Conservation (phyloP, 2,329 filamentous ascomycete species). For the Penicillium sp. region DNA sequence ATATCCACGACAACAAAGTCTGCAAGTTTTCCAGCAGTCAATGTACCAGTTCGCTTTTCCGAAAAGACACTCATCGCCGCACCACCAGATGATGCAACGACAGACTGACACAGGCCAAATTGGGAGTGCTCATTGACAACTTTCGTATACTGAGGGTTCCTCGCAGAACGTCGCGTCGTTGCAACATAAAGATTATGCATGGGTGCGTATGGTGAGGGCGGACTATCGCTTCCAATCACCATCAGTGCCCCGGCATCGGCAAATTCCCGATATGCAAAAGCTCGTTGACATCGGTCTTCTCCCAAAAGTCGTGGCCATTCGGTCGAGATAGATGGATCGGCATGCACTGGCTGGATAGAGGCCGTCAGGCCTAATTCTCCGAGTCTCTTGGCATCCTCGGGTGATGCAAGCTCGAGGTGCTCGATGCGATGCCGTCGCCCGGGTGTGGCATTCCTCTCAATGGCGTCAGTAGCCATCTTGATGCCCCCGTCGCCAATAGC, state of each 20-base stretch:
- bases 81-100: background rate
- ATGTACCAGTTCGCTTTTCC: background rate
- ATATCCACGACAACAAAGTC: background rate
- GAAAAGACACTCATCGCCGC: background rate
- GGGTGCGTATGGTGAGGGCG: constrained; percentile 47
- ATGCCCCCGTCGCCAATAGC: constrained; percentile 54
- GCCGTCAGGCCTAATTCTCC: constrained; percentile 49
- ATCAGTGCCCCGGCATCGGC: constrained; percentile 43
- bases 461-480: constrained; percentile 45
- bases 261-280: constrained; percentile 55
- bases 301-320: constrained; percentile 52
- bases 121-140: background rate
- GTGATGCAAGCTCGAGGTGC: constrained; percentile 53
- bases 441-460: constrained; percentile 15
- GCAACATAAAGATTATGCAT: constrained; percentile 51
- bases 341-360: constrained; percentile 43
- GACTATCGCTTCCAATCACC: constrained; percentile 52
- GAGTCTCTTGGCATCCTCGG: constrained; percentile 49
- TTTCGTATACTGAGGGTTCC: background rate
- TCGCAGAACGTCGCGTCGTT: constrained; percentile 44
- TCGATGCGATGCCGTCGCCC: constrained; percentile 51
- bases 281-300: constrained; percentile 45
- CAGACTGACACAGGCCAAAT: background rate
- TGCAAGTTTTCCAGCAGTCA: background rate
- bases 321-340: constrained; percentile 49